Base-by-base conservation (phyloP, 331 rosid species). In the Ulmus americana region DNA sequence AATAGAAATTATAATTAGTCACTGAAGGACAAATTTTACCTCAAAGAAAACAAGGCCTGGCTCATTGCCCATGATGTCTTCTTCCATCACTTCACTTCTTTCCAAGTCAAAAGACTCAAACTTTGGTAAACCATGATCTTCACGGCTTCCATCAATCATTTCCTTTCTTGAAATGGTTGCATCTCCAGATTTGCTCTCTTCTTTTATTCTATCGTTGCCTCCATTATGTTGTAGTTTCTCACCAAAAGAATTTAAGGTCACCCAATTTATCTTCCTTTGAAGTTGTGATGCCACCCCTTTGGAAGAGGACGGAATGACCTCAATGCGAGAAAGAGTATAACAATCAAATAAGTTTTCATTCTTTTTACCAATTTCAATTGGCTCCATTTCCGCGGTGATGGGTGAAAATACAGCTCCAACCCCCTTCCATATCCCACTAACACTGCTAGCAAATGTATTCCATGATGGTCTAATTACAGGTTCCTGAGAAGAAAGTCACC, bases 341-440 rank as follows among this genome's bases (percentile, higher is more conserved):
- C 97, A 92, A 73, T 92, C 97, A 13, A 79, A 92, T n/a, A 92
- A 75, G 56, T 85, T 77, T 76, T 86, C 95, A 59, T 81, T 72
- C 72, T 22, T 82, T 49, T 52, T 77, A 70, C 97, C 82, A 53
- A 83, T 57, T 35, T 89, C 98, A 80, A 92, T 85, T 20, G 97
- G 95, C 74, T 92, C 98, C 91, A 92, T 92, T 82, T 87, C 85
- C 3, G 91, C 97, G 22, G 95, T 89, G 66, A 87, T 78, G 43
- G 98, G 97, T 68, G 98, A 89, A 76, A 88, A 92, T 51, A 89
- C 95, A 4, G 98, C 91, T 43, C 98, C 97, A 47, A 92, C 95
- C 45, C 98, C 98, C 72, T 85, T 86, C 98, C 98, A 92, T 71
- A 89, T 87, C 74, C 98, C 97, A 68, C 89, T 87, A 48, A 92